A percentile compares a stretch with the other conserved stretches of the same genome.
Conservation (phyloP, 2,329 filamentous ascomycete species). For the Pleurostoma richardsiae region DNA sequence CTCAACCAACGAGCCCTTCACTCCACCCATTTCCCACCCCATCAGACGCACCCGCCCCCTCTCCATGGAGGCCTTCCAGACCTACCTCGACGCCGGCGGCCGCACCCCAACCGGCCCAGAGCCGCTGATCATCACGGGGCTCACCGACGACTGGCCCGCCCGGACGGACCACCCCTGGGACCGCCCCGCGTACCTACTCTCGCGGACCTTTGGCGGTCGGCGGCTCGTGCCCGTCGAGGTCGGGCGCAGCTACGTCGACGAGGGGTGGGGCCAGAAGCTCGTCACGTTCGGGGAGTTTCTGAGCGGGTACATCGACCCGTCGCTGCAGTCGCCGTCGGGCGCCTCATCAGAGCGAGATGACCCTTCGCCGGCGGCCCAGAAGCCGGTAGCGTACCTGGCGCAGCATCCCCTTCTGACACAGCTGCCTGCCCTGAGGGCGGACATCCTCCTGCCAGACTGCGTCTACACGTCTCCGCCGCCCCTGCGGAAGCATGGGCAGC, state of each 20-base stretch:
- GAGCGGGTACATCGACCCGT: conserved; percentile 46
- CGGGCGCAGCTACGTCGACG: conserved; percentile 82
- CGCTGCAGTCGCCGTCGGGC: conserved; percentile 3
- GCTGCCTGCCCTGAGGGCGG: conserved; percentile 68
- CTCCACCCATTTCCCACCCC: conserved; percentile 33
- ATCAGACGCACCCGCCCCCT: conserved; percentile 37
- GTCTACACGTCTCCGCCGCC: conserved; percentile 69
- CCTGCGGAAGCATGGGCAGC: no score
- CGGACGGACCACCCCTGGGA: conserved; percentile 64
- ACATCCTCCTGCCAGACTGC: conserved; percentile 78
- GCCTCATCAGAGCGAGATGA: neutral
- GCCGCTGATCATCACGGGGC: conserved; percentile 66
- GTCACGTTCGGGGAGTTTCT: conserved; percentile 72
- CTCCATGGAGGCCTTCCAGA: conserved; percentile 56
- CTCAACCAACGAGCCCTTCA: conserved; percentile 30
- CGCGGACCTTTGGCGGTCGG: conserved; percentile 68
- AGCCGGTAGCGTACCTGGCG: conserved; percentile 72
- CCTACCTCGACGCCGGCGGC: conserved; percentile 45
- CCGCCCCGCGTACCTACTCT: conserved; percentile 67
- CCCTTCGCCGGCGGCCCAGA: neutral
- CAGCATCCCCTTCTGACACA: conserved; percentile 86
- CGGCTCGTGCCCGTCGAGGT: conserved; percentile 83
- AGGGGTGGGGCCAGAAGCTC: conserved; percentile 77
- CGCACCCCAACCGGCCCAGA: conserved; percentile 30
- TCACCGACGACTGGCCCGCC: conserved; percentile 73